Evolutionary conservation across 2,329 filamentous ascomycete genomes (phyloP), one percentile per base, ranked within the genome.

Genomic region (Colletotrichum sidae): DNA sequence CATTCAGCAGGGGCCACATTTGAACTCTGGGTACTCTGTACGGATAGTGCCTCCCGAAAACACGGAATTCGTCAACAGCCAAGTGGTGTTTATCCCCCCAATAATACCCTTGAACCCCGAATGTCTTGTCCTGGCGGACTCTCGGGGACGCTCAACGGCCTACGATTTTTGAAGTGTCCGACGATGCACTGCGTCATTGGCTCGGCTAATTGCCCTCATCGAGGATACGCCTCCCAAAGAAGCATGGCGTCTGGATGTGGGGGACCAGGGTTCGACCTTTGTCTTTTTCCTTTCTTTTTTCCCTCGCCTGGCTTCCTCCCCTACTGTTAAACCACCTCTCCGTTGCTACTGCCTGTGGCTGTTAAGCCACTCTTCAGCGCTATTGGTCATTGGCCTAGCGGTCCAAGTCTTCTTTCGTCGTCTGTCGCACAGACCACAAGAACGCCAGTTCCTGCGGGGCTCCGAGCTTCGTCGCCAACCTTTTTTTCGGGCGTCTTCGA

Each of bases 401-500:
- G 49, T 15, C 25, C 33, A 35, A 11, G 9, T 10, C 10, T 17
- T 35, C 12, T 49, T 49, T 15, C 25, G 37, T 45, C 25, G 6
- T 42, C 12, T 3, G n/a, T 6, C 11, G 57, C 62, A 62, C 52
- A 46, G 35, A 12, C 46, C 46, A 46, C 2, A 12, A 5, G 34
- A 2, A 4, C 1, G 25, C 8, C 13, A 34, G 38, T 6, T 34
- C 33, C 33, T 46, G 51, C 12, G 51, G 62, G 62, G 58, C 57
- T 44, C 49, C 33, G 12, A 10, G 35, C 49, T 61, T 64, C 62
- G 62, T 65, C 34, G 57, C 62, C 62, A 42, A 56, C 62, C 58
- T 49, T 52, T 52, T 52, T 56, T 15, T 15, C 11, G 25, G 25
- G 25, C 42, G 37, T 12, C 37, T 35, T 42, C 9, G 49, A 42